phyloP scores from a whole-genome alignment of 2,329 filamentous ascomycete genomes.

The Madurella mycetomatis region DNA sequence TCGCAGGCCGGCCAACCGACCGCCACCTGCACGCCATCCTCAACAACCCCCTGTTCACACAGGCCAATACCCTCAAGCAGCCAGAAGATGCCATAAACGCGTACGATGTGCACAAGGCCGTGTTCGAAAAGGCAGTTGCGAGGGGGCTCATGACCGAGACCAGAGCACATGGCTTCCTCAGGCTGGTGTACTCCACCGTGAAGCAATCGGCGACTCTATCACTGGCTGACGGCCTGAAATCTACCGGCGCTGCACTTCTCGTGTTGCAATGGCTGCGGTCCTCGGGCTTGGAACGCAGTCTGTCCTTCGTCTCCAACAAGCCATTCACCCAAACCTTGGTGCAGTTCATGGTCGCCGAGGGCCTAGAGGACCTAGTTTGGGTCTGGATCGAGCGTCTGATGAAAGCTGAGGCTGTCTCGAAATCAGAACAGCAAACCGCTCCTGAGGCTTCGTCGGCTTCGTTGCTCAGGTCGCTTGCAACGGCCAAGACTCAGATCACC shows the following conservation, averaged over 20 bases:
- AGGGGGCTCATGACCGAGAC: conserved; percentile 52
- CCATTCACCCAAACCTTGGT: conserved; percentile 38
- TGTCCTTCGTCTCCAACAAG: conserved; percentile 42
- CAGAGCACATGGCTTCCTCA: conserved; percentile 51
- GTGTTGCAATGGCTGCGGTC: conserved; percentile 53
- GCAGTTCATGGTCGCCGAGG: conserved; percentile 50
- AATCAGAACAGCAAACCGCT: too few species aligned
- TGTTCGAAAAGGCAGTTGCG: conserved; percentile 53
- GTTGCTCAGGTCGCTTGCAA: conserved; percentile 39
- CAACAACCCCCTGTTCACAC: conserved; percentile 51
- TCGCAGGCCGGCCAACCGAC: conserved; percentile 38
- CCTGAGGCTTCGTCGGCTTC: conserved; percentile 1
- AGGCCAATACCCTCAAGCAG: conserved; percentile 30
- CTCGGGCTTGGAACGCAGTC: conserved; percentile 42
- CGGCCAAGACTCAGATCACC: conserved; percentile 30
- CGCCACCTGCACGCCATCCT: conserved; percentile 54
- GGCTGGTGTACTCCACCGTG: conserved; percentile 43
- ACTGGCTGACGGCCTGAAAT: conserved; percentile 33
- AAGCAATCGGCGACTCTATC: conserved; percentile 32
- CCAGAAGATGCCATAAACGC: conserved; percentile 8
- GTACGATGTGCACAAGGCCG: conserved; percentile 44
- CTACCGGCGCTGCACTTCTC: conserved; percentile 43
- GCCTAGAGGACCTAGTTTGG: conserved; percentile 48
- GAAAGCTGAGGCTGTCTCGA: conserved; percentile 9
- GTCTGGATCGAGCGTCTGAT: conserved; percentile 46